phyloP scores from a whole-genome alignment of 371 early-diverging fungal genomes.

The Mortierella sp. region DNA sequence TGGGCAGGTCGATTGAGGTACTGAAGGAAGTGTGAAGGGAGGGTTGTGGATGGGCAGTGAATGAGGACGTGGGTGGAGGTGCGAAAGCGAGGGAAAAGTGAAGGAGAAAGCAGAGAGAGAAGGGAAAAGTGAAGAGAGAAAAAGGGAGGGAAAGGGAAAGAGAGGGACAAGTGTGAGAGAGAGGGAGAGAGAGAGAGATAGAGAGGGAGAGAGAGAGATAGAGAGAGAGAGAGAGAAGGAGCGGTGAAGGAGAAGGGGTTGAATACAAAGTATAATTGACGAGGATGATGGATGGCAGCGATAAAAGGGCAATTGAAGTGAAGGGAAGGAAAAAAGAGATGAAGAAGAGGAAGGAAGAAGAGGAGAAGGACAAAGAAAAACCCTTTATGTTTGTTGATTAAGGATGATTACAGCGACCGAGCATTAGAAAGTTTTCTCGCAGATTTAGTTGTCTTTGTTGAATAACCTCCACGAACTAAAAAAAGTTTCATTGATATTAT shows the following conservation, averaged over 20 bases:
- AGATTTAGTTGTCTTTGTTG: too few relatives aligned
- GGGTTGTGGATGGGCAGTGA: background rate
- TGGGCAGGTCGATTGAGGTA: background rate
- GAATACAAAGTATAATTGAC: background rate
- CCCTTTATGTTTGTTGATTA: background rate
- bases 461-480: too few relatives aligned
- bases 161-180: background rate
- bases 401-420: too few relatives aligned
- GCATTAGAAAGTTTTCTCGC: too few relatives aligned
- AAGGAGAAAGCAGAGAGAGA: background rate
- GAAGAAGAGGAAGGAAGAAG: background rate
- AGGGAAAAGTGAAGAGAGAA: background rate
- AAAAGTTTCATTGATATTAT: too few relatives aligned
- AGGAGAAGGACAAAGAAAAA: background rate
- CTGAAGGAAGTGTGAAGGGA: background rate
- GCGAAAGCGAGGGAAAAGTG: background rate
- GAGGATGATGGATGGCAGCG: background rate
- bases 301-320: too few relatives aligned
- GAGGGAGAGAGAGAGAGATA: background rate
- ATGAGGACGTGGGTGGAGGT: background rate
- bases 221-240: background rate
- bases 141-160: background rate
- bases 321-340: background rate
- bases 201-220: slow-evolving; percentile 1
- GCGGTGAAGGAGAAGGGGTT: background rate